Evolutionary conservation across 2,329 filamentous ascomycete genomes (phyloP).

Genomic region (Tolypocladium amazonense): DNA sequence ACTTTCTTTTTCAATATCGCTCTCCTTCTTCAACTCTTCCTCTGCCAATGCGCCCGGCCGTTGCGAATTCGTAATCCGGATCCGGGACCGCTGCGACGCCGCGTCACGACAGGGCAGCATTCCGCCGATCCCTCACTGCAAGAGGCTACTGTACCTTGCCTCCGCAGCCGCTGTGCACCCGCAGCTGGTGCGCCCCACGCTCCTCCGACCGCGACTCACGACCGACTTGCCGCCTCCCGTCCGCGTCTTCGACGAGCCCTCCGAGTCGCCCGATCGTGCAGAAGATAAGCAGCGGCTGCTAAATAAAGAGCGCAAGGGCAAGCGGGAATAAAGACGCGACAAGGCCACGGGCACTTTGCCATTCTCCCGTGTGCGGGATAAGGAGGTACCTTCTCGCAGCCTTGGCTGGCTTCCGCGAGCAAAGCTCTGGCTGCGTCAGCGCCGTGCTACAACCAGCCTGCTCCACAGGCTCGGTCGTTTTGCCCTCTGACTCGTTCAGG

Average conservation of each 20-base stretch:
- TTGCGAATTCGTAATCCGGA: not conserved
- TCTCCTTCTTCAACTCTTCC: not conserved
- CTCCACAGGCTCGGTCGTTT: not conserved
- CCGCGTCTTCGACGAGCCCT: not conserved
- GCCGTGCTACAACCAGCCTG: not conserved
- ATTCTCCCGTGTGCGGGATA: not conserved
- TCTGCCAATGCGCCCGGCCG: not conserved
- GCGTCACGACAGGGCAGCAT: not conserved
- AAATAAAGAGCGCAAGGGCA: not conserved
- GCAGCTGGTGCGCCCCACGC: not conserved
- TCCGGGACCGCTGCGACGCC: not conserved
- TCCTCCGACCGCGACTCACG: not conserved
- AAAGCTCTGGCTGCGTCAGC: not conserved
- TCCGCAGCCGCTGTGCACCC: not conserved
- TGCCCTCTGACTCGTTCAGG: not conserved
- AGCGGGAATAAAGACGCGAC: not conserved
- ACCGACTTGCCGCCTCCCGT: not conserved
- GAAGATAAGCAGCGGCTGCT: not conserved
- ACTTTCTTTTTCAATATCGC: not conserved
- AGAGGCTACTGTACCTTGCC: not conserved
- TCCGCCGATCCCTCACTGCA: slow-evolving; percentile 1
- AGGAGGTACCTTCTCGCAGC: not conserved
- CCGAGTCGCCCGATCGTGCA: not conserved
- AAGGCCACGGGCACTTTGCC: not conserved
- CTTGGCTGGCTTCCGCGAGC: not conserved